These are phyloP conservation scores for Nicotiana knightiana DNA, from an alignment of 257 asterid species.

Conservation along the genomic window DNA sequence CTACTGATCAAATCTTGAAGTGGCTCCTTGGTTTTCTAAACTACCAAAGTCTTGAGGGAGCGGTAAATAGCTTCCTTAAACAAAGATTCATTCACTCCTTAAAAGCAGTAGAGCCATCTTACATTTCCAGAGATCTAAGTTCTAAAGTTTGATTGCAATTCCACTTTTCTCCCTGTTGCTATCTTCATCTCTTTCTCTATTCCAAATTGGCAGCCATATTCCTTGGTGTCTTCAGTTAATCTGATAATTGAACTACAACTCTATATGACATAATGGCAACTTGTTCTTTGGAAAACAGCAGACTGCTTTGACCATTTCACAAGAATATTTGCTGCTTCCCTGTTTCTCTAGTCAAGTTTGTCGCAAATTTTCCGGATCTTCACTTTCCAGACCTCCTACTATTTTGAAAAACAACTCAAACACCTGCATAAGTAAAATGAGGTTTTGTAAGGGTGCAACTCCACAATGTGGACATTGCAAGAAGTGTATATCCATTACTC, in stretches of 20 bases:
- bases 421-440: background rate
- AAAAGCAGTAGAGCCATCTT: background rate
- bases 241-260: background rate
- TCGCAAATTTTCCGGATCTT: background rate
- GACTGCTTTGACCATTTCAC: background rate
- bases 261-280: background rate
- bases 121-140: background rate
- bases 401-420: background rate
- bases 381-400: background rate
- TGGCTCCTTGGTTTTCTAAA: slow-evolving; percentile 66
- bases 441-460: background rate
- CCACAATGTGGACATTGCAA: background rate
- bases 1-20: slow-evolving; percentile 91
- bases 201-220: background rate
- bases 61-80: background rate
- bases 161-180: background rate
- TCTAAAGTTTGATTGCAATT: background rate
- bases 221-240: background rate
- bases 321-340: background rate
- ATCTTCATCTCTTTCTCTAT: background rate
- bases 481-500: background rate
- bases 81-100: background rate
- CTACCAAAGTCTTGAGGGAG: no score
- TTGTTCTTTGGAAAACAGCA: background rate
- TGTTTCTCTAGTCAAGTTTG: background rate